Evolutionary conservation across 352 stramenopile genomes (phyloP), one percentile per base, ranked within the genome.

Genomic region (Pythium dissimile): DNA sequence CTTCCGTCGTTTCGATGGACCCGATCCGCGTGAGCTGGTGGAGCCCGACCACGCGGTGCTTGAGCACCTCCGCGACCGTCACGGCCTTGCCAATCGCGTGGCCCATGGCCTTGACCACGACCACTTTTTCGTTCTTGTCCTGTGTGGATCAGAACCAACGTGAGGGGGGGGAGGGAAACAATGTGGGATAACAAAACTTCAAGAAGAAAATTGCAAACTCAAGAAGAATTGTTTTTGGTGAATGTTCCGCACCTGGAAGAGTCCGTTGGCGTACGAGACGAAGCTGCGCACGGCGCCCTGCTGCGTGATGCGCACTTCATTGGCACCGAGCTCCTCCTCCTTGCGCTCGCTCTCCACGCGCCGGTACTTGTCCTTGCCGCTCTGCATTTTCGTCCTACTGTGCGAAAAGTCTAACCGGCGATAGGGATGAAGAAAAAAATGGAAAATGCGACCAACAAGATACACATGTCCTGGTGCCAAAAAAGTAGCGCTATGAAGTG

Each of bases 11-110:
- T 63, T 93, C 81, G 34, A 93, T 79, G 21, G 81, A 91, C 43
- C 72, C 86, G 50, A 93, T 86, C 43, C 75, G 80, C 55, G 83
- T 92, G 53, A 92, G 59, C 61, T 90, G 80, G 60, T 94, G 83
- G 50, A 94, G 53, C 28, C 79, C 60, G 12, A 70, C 72, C 15
- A 94, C 67, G 39, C 79, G 75, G 54, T 91, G 81, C 62, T 94
- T 94, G 37, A 94, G 64, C 42, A 92, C 81, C 66, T 94, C 85
- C 6, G 83, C 81, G 43, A 94, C 85, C 3, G 78, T 89, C 64
- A 94, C 85, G 13, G 85, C 82, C 62, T 93, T 93, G 66, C 69
- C 85, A 68, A 94, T 94, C 30, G 83, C 83, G 41, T 89, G 80
- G 49, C 83, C 85, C 80, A 92, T 92, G 31, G 83, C 85, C 59